Evolutionary conservation across 163 green algal genomes (phyloP).

Genomic region (Prototheca cutis): DNA sequence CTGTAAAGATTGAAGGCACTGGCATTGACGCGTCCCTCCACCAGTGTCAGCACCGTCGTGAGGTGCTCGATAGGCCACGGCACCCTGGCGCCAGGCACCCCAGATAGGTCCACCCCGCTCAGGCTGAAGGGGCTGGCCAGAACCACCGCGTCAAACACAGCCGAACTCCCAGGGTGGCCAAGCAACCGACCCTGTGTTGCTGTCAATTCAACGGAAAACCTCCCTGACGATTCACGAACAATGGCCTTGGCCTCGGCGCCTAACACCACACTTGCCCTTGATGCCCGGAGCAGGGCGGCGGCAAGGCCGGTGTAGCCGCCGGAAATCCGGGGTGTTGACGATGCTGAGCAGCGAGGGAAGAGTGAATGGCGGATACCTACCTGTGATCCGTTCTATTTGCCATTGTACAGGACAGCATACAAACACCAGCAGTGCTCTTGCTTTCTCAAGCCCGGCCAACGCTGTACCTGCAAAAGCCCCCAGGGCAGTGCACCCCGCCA

Average conservation of each 20-base stretch:
- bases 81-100: conserved; percentile 14
- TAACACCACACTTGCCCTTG: neutral
- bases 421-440: neutral
- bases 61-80: neutral
- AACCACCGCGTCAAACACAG: conserved; percentile 23
- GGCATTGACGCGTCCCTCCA: conserved; percentile 19
- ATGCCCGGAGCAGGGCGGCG: neutral
- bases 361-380: neutral
- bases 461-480: neutral
- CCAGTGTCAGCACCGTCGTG: conserved; percentile 27
- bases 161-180: neutral
- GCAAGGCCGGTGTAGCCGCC: neutral
- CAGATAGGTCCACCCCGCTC: conserved; percentile 8
- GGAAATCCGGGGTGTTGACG: neutral
- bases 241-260: neutral
- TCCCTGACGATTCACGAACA: no score
- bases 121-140: conserved; percentile 30
- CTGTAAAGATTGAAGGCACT: conserved; percentile 21
- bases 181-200: neutral
- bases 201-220: neutral
- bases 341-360: neutral
- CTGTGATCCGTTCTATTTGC: neutral
- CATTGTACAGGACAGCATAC: neutral
- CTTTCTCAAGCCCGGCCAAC: neutral
- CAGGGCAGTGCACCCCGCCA: no score